Base-by-base conservation (phyloP, 495 filamentous ascomycete species). In the Acidomyces sp. region DNA sequence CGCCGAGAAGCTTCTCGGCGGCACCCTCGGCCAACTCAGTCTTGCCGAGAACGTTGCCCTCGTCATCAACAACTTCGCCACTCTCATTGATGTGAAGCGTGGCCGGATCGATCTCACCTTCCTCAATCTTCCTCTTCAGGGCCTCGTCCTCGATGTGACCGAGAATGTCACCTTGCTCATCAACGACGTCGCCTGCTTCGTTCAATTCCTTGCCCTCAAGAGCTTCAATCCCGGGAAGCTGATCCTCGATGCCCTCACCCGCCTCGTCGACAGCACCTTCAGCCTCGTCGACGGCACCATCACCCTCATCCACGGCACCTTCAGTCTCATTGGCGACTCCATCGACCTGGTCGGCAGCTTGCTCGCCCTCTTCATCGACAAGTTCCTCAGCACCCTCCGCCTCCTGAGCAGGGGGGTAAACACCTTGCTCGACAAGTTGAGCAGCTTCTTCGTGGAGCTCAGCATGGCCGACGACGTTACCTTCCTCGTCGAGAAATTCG, bases 171-270 rank as follows among this genome's bases (percentile, higher is more conserved):
- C 61, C 61, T 7, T 61, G 52, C 9, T 56, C 51, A 41, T 63
- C 57, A 33, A 62, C 41, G 41, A 64, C 44, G 40, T 72, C 71
- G 43, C 75, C 75, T 16, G 60, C 58, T 50, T 73, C 73, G 63
- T 78, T 78, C 59, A 72, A 65, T 36, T 63, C 65, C 29, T 70
- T 55, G 39, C 74, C 74, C 51, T 78, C 72, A 17, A 79, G 64
- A 15, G 66, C 68, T 17, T 71, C 67, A 22, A 78, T 59, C 11
- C 64, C 66, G 28, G 73, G 74, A 6, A 75, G 59, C 23, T 66
- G 58, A 19, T 51, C 52, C 22, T 58, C 59, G 27, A 59, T 59
- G 47, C 34, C 66, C n/a, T 31, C 15, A 11, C 42, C 50, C 26
- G 62, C 57, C 20, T 60, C 40, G 11, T 22, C 45, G 22, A 50